These are phyloP conservation scores for Bullera alba DNA, from an alignment of 768 basidiomycete species.

Conservation along the genomic window DNA sequence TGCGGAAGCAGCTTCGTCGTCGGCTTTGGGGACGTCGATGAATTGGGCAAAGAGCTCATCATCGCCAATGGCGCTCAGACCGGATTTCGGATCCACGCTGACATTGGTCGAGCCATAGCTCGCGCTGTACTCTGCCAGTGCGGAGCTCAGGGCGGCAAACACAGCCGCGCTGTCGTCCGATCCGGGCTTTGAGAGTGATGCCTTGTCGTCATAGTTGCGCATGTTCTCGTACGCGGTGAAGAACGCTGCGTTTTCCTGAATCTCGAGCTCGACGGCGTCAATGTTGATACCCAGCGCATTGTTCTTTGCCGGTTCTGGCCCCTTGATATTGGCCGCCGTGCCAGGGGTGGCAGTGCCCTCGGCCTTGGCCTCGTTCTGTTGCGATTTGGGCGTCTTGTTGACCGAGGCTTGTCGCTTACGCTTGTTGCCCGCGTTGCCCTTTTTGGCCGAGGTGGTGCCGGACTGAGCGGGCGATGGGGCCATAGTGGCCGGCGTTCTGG, in stretches of 20 bases:
- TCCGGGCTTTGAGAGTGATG: background rate
- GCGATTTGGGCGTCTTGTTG: background rate
- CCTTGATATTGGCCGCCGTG: background rate
- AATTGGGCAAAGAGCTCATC: slow-evolving; percentile 27
- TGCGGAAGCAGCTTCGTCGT: background rate
- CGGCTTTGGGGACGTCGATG: slow-evolving; percentile 16
- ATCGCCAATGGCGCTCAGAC: background rate
- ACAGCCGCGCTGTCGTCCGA: background rate
- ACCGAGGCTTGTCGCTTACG: background rate
- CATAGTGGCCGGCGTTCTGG: background rate
- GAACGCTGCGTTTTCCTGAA: slow-evolving; percentile 3
- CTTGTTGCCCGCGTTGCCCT: background rate
- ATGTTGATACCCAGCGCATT: slow-evolving; percentile 4
- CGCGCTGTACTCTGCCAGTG: slow-evolving; percentile 1
- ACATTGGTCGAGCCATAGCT: background rate
- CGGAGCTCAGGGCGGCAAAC: slow-evolving; percentile 2
- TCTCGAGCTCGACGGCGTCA: slow-evolving; percentile 1
- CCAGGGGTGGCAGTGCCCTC: background rate
- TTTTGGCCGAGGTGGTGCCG: background rate
- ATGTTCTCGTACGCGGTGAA: background rate
- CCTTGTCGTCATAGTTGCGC: background rate
- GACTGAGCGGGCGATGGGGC: background rate
- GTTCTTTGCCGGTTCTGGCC: background rate
- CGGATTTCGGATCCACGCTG: background rate
- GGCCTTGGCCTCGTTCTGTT: background rate